Evolutionary conservation across 2,329 filamentous ascomycete genomes (phyloP).

Genomic region (Exophiala aquamarina): DNA sequence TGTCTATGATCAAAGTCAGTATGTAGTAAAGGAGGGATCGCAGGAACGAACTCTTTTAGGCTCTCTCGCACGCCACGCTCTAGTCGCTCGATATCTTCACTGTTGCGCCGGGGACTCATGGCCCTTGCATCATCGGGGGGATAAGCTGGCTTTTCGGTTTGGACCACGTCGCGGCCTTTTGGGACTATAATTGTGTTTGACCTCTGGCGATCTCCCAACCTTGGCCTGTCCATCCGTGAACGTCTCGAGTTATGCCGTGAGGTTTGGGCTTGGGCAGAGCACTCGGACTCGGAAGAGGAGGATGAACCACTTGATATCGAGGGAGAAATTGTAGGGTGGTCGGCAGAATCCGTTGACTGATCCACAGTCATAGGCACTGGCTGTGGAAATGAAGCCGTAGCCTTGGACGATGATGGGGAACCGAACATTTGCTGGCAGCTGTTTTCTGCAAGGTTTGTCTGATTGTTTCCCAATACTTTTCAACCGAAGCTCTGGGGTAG

Average conservation of each 20-base stretch:
- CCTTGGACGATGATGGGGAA: conserved; percentile 13
- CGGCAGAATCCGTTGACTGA: conserved; percentile 3
- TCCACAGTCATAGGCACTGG: conserved; percentile 16
- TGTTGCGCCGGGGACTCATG: conserved; percentile 91
- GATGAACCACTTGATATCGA: conserved; percentile 34
- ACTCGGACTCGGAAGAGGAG: conserved; percentile 47
- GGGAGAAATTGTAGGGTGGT: conserved; percentile 20
- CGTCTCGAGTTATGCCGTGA: conserved; percentile 54
- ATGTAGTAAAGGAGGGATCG: background rate
- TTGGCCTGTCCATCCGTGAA: conserved; percentile 58
- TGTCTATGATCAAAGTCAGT: conserved; percentile 58
- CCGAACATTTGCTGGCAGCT: conserved; percentile 12
- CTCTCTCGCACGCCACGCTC: conserved; percentile 74
- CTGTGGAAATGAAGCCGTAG: conserved; percentile 17
- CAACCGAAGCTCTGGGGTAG: conserved; percentile 14
- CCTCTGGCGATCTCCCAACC: conserved; percentile 70
- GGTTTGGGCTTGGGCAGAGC: conserved; percentile 41
- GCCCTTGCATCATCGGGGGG: conserved; percentile 86
- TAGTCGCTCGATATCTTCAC: conserved; percentile 84
- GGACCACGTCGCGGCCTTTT: conserved; percentile 71
- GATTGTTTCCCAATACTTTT: conserved; percentile 11
- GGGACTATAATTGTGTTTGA: conserved; percentile 82
- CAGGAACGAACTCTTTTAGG: conserved; percentile 58
- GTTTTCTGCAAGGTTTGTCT: background rate
- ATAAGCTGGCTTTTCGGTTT: conserved; percentile 71